Evolutionary conservation across 2,329 filamentous ascomycete genomes (phyloP).

Genomic region (Thielaviopsis punctulata): DNA sequence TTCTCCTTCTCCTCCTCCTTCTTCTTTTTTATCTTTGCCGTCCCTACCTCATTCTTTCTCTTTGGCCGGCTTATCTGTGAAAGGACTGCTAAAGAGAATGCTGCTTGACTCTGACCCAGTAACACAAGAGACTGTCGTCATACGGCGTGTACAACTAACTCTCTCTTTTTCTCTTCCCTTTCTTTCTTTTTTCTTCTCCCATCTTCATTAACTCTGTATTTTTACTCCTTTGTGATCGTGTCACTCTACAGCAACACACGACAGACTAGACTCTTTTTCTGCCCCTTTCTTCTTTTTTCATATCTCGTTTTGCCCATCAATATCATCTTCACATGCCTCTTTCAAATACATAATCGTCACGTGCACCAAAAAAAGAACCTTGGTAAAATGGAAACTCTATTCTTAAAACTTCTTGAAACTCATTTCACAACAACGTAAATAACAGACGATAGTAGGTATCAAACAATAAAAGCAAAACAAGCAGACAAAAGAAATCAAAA

Average conservation of each 20-base stretch:
- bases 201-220: not conserved
- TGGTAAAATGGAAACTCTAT: not conserved
- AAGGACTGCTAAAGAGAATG: no score
- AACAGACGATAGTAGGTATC: not conserved
- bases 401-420: not conserved
- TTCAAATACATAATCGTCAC: not conserved
- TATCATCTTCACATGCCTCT: not conserved
- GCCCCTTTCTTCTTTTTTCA: not conserved
- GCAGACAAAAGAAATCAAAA: not conserved
- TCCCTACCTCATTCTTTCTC: not conserved
- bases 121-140: no score
- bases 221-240: not conserved
- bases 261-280: not conserved
- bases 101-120: no score
- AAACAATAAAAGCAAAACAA: not conserved
- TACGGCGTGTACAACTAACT: slow-evolving; percentile 1
- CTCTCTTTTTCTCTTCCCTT: not conserved
- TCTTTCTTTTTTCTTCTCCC: not conserved
- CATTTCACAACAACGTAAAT: not conserved
- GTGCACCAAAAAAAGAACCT: not conserved
- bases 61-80: not conserved
- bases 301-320: not conserved
- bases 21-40: not conserved
- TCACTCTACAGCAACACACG: not conserved
- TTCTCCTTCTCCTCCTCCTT: not conserved